Evolutionary conservation across 441 rosid species (phyloP).

Genomic region (Hypseocharis bilobata): DNA sequence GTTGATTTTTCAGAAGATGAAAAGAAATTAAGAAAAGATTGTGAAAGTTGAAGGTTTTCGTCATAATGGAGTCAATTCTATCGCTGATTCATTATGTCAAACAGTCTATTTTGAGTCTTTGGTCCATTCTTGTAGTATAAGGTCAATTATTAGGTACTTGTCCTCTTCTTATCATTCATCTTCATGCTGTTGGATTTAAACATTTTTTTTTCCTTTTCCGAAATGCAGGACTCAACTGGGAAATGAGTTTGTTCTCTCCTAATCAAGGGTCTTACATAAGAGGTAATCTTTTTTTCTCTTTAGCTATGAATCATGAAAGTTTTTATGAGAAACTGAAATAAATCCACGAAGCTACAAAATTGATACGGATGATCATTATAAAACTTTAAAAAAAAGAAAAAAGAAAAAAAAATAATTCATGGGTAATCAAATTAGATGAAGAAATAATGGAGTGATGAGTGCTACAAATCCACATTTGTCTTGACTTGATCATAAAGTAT

Average conservation of each 20-base stretch:
- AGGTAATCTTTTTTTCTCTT: background rate
- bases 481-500: no score
- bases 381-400: no score
- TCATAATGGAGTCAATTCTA: background rate
- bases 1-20: background rate
- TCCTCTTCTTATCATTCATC: conserved; percentile 2
- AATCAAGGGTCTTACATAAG: background rate
- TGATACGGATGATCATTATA: background rate
- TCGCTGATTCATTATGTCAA: background rate
- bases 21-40: background rate
- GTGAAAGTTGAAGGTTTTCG: background rate
- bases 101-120: background rate
- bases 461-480: no score
- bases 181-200: background rate
- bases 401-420: no score
- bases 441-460: no score
- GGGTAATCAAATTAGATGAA: no score
- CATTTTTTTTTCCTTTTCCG: background rate
- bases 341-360: background rate
- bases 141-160: background rate
- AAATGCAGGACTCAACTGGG: background rate
- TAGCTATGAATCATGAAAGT: background rate
- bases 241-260: background rate
- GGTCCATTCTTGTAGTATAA: background rate
- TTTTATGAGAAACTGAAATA: background rate